Evolutionary conservation across 23 red algal species (phyloP), one percentile per base, ranked within the genome.

Genomic region (Gracilaria caudata): DNA sequence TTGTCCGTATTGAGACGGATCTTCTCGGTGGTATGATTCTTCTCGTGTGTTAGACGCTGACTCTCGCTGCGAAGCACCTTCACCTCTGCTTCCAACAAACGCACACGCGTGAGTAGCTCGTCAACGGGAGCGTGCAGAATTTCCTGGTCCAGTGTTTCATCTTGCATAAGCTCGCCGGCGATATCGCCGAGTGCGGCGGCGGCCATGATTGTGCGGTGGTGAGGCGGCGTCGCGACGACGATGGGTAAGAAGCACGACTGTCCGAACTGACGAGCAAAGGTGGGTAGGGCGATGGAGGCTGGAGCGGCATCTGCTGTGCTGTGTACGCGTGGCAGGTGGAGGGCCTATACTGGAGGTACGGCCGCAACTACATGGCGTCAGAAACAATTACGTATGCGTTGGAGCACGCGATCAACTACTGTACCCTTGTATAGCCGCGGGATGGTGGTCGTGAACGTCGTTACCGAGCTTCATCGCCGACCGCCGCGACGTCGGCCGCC

Each of bases 1-100:
- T 99, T 99, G 61, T 99, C 97, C n/a, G 83, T 83, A 53, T 99
- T 99, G 61, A 95, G 93, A 58, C 93, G 93, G 78, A 99, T 94
- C 61, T 94, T 82, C 53, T 99, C 93, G 37, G 64, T 87, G 73
- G 93, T 57, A 49, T 80, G 74, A 34, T 78, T 87, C 68, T 95
- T 93, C 78, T 99, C 93, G 41, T 86, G 90, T 1, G 49, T 76
- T 21, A 99, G 80, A 64, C 97, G 93, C 60, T 96, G 90, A 25
- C 39, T 80, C 57, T 99, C 93, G 34, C 61, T 92, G 25, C 78
- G 73, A 53, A 94, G 64, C 19, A 92, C 87, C 79, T 86, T 84
- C 19, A 95, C 94, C 82, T 99, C 97, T 3, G 89, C 81, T 34
- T 99, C 97, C 16, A 99, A 77, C 43, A 99, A 37, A 9, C 91